phyloP scores from a whole-genome alignment of 345 rosid genomes.

The Acer campestre region DNA sequence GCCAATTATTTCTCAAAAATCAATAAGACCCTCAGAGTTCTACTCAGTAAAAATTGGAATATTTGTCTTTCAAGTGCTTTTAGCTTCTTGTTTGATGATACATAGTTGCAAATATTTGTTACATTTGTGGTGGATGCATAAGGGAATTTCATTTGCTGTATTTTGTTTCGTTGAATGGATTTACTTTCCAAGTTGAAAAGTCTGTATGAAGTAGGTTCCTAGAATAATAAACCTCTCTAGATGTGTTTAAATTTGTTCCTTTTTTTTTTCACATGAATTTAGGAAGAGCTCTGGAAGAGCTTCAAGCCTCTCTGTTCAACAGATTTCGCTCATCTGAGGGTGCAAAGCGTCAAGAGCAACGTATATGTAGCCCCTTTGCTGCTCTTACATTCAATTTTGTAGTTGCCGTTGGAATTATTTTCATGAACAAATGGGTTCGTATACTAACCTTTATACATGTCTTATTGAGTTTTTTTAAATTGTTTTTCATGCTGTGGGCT shows the following conservation, averaged over 20 bases:
- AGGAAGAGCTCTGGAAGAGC: slow-evolving; percentile 54
- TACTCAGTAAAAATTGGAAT: background rate
- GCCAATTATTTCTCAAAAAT: no score
- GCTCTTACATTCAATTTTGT: slow-evolving; percentile 42
- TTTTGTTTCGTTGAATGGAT: no score
- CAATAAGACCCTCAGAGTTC: no score
- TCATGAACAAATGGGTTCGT: slow-evolving; percentile 84
- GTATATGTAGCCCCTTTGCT: slow-evolving; percentile 30
- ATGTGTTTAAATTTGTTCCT: no score
- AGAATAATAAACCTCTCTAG: no score
- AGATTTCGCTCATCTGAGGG: slow-evolving; percentile 33
- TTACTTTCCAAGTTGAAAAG: no score
- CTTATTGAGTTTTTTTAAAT: background rate
- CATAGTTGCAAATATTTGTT: no score
- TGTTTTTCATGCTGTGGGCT: slow-evolving; percentile 4
- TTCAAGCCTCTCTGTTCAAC: slow-evolving; percentile 45
- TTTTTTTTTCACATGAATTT: background rate
- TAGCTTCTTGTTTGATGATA: no score
- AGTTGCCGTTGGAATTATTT: slow-evolving; percentile 34
- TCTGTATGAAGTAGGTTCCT: no score
- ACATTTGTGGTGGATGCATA: no score
- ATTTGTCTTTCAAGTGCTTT: no score
- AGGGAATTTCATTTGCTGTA: no score
- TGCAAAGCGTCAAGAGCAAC: slow-evolving; percentile 41
- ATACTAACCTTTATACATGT: background rate